These are phyloP conservation scores for Trypethelium eluteriae DNA, from an alignment of 495 filamentous ascomycete genomes.

Conservation along the genomic window DNA sequence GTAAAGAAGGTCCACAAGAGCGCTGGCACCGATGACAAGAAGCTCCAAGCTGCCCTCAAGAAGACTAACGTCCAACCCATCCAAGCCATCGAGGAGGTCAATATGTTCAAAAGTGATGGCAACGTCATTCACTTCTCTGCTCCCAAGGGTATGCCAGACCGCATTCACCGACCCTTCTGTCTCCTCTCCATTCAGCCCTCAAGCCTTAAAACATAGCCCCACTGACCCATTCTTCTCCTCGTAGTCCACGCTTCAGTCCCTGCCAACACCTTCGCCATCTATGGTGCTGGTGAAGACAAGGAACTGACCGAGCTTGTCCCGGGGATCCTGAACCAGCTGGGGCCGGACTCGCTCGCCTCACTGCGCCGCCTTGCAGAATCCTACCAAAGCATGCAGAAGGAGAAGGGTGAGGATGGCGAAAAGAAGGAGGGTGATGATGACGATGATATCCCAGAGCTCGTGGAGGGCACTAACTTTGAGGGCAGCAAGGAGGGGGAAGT, in stretches of 20 bases:
- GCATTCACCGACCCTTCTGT: not conserved
- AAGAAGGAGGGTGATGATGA: slow-evolving; percentile 73
- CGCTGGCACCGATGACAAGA: slow-evolving; percentile 94
- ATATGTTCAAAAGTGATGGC: slow-evolving; percentile 99
- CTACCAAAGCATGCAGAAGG: slow-evolving; percentile 99
- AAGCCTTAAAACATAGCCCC: not conserved
- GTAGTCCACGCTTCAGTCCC: slow-evolving; percentile 93
- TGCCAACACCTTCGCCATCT: slow-evolving; percentile 98
- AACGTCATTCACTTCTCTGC: slow-evolving; percentile 99
- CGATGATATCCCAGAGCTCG: slow-evolving; percentile 88
- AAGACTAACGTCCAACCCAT: slow-evolving; percentile 55
- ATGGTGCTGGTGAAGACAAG: slow-evolving; percentile 97
- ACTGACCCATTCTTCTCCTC: slow-evolving; percentile 4
- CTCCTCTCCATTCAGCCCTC: not conserved
- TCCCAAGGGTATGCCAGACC: slow-evolving; percentile 69
- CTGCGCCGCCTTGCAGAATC: slow-evolving; percentile 97
- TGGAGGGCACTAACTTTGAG: slow-evolving; percentile 95
- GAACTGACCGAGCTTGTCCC: slow-evolving; percentile 98
- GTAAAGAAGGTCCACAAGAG: slow-evolving; percentile 94
- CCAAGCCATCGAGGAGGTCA: slow-evolving; percentile 98
- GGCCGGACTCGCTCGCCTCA: slow-evolving; percentile 93
- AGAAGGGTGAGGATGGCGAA: slow-evolving; percentile 53
- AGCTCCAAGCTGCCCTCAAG: slow-evolving; percentile 72
- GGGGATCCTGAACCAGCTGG: slow-evolving; percentile 98
- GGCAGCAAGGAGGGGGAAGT: slow-evolving; percentile 55